Evolutionary conservation across 371 early-diverging fungal species (phyloP).

Genomic region (Apophysomyces ossiformis): DNA sequence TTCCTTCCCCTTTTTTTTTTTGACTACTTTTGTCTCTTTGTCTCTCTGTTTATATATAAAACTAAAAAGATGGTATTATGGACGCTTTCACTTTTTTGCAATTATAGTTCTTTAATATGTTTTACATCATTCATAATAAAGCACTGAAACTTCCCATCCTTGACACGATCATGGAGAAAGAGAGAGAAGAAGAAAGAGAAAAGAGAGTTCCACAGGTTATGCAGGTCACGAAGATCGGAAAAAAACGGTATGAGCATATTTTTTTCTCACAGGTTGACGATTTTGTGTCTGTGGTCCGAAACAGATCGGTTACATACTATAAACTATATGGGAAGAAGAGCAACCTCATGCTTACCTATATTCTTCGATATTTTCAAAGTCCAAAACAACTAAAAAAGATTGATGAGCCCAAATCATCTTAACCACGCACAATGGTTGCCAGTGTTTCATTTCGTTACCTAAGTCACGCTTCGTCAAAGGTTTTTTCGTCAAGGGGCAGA

Average conservation of each 20-base stretch:
- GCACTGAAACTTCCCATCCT: background rate
- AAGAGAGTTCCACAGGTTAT: background rate
- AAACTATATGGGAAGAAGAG: background rate
- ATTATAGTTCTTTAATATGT: constrained; percentile 5
- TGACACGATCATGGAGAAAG: background rate
- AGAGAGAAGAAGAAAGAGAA: too few relatives aligned
- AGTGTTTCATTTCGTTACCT: constrained; percentile 14
- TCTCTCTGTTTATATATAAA: too few relatives aligned
- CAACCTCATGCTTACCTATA: constrained; percentile 49
- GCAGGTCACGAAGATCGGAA: constrained; percentile 12
- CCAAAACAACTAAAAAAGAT: constrained; percentile 59
- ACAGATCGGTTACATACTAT: background rate
- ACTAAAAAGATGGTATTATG: background rate
- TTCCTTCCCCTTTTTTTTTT: background rate
- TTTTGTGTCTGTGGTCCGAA: constrained; percentile 15
- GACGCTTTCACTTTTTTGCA: background rate
- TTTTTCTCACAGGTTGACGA: constrained; percentile 23
- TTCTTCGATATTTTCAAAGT: constrained; percentile 83
- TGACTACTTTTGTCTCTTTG: background rate
- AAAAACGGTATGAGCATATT: background rate
- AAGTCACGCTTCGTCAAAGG: constrained; percentile 84
- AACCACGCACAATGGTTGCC: background rate
- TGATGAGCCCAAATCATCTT: background rate
- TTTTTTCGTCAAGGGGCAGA: constrained; percentile 89
- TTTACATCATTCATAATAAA: constrained; percentile 4